Percentiles rank a stretch among this genome's conserved stretches.
phyloP scores from a whole-genome alignment of 148 eudicot genomes.

The Drosera capensis region DNA sequence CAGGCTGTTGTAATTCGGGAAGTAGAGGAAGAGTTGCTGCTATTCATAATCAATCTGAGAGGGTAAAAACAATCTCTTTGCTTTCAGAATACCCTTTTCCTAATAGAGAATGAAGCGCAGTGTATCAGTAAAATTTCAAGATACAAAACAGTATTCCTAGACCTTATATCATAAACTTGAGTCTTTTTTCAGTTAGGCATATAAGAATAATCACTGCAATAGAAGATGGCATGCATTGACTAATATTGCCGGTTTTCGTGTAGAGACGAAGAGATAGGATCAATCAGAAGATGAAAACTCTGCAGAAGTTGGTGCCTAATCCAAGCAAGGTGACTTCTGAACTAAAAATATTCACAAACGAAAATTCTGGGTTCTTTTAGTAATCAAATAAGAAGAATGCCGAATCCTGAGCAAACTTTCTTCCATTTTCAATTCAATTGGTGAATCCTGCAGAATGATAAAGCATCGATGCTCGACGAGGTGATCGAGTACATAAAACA shows the following conservation, averaged over 20 bases:
- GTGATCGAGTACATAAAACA: constrained; percentile 74
- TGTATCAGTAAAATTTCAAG: background rate
- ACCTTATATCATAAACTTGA: background rate
- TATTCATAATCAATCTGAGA: constrained; percentile 80
- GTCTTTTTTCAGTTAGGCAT: background rate
- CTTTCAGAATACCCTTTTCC: background rate
- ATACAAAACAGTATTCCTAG: too few species aligned
- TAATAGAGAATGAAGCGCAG: background rate
- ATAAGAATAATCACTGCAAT: background rate
- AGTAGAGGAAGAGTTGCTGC: constrained; percentile 61
- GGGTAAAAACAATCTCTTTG: constrained; percentile 23
- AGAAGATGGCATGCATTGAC: background rate
- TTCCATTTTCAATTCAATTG: background rate
- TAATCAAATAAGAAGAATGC: background rate
- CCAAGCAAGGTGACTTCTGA: constrained; percentile 88
- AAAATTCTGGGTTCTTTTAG: background rate
- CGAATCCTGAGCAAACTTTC: background rate
- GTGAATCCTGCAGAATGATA: constrained; percentile 48
- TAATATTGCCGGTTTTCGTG: background rate
- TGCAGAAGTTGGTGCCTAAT: constrained; percentile 79
- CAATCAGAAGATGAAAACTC: constrained; percentile 84
- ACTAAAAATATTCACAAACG: background rate
- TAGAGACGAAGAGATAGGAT: constrained; percentile 79
- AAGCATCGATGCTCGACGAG: constrained; percentile 93
- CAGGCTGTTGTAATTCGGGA: constrained; percentile 34